Conservation (phyloP, 1,139 yeast genomes). For the Tardiomyces digboiensis region DNA sequence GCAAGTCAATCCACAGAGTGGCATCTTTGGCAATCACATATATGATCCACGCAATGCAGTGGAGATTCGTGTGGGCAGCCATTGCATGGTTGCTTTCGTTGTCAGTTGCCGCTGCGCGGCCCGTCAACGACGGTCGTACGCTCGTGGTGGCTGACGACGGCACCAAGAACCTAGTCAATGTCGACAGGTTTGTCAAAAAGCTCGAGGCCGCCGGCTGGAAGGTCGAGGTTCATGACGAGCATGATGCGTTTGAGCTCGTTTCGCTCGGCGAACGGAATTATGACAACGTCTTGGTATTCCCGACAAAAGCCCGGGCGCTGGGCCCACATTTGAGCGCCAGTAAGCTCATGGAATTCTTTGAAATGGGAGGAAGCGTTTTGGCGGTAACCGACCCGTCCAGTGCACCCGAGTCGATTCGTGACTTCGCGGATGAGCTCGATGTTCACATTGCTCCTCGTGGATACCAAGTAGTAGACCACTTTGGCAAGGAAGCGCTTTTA, state of each 20-base stretch:
- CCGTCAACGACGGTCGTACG: constrained; percentile 13
- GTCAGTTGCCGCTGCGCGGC: constrained; percentile 9
- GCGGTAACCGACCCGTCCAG: constrained; percentile 48
- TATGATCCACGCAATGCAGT: too few species aligned
- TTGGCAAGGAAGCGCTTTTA: constrained; percentile 19
- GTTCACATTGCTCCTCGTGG: constrained; percentile 77
- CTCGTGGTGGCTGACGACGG: constrained; percentile 19
- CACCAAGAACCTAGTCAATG: constrained; percentile 16
- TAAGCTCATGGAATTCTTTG: constrained; percentile 43
- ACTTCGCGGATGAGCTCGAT: constrained; percentile 71
- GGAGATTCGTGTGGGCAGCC: not conserved
- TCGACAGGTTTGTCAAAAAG: constrained; percentile 24
- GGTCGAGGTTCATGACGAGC: constrained; percentile 20
- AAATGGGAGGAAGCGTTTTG: constrained; percentile 66
- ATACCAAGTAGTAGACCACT: constrained; percentile 59
- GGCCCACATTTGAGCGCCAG: constrained; percentile 35
- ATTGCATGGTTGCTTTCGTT: constrained; percentile 2
- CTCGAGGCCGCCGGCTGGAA: constrained; percentile 24
- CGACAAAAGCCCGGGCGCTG: constrained; percentile 32
- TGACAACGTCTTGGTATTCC: constrained; percentile 48
- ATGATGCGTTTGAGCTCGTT: constrained; percentile 29
- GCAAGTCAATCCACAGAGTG: too few species aligned
- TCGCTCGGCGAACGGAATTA: constrained; percentile 35
- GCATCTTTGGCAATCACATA: too few species aligned
- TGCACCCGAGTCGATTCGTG: constrained; percentile 60